Base-by-base conservation (phyloP, 2,329 filamentous ascomycete species). In the Aaosphaeria pasadenensis region DNA sequence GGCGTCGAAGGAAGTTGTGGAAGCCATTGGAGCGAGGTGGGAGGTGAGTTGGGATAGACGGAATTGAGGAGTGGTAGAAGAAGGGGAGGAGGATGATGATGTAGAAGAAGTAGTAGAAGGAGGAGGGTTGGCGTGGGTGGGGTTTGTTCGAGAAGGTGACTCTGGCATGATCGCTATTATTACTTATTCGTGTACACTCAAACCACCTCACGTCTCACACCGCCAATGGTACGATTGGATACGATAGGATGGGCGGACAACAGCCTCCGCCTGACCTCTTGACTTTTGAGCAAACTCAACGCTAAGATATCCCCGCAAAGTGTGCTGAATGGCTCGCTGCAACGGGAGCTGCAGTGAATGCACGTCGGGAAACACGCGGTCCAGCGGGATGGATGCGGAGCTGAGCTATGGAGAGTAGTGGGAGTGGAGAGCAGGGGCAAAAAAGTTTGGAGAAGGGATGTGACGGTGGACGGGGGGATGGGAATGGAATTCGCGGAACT, bases 1-100 rank as follows among this genome's bases (percentile, higher is more conserved):
- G 64, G 86, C 80, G 52, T 85, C 82, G 76, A 96, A 96, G 66
- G 81, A 83, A 59, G 88, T 87, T 48, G 78, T 69, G 58, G 73
- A 61, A 63, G 75, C 66, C 54, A 72, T 73, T 62, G 83, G 78
- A 66, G 84, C 80, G 80, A 94, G 86, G 73, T 94, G 89, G 66
- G 76, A 78, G 61, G 80, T 78, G 62, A 90, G 80, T 63, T 77
- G 85, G 60, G 71, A 70, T 58, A 76, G 74, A 49, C 77, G 75
- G 40, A 72, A 56, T 52, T 68, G 65, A 38, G 64, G 51, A 13
- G 54, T 56, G 42, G 54, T 41, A 30, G 54, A 50, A 29, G 42
- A 39, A 13, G 9, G 17, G 3, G 29, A 35, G 30, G 43, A 33
- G 11, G 39, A 40, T 4, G 43, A n/a, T 6, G 13, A 17, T 7